A percentile compares a stretch with the other conserved stretches of the same genome.
Conservation (phyloP, 352 stramenopile species). For the Phytopythium boreale region DNA sequence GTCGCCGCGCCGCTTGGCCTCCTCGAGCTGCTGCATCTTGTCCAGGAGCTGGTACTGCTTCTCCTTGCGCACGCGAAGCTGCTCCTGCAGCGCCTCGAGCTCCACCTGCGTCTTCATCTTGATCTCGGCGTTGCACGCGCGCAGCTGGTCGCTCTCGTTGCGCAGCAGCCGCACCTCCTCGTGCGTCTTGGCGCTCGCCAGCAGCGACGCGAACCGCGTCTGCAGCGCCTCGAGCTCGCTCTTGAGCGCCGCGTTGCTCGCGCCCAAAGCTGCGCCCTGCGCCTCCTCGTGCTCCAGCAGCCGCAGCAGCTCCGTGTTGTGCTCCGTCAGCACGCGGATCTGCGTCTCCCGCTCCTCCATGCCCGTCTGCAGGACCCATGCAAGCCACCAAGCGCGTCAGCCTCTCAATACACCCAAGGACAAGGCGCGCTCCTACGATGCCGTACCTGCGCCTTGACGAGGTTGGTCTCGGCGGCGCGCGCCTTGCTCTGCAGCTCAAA, state of each 20-base stretch:
- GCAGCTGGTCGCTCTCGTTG: conserved; percentile 90
- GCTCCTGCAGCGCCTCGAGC: conserved; percentile 94
- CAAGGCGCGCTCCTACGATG: too few relatives aligned
- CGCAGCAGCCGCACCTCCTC: conserved; percentile 93
- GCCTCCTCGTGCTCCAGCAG: conserved; percentile 94
- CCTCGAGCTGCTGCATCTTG: conserved; percentile 95
- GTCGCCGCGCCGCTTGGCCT: conserved; percentile 90
- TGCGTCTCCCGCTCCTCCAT: conserved; percentile 91
- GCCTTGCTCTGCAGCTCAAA: conserved; percentile 92
- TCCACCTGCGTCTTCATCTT: conserved; percentile 96
- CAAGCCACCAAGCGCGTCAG: too few relatives aligned
- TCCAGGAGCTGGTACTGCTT: conserved; percentile 97
- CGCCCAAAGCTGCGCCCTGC: conserved; percentile 64
- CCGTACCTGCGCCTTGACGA: conserved; percentile 52
- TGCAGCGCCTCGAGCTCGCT: conserved; percentile 84
- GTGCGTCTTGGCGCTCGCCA: conserved; percentile 91
- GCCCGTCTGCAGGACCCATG: conserved; percentile 27
- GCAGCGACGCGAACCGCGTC: conserved; percentile 86
- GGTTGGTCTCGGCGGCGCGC: conserved; percentile 80
- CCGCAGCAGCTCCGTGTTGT: conserved; percentile 94
- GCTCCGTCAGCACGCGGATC: conserved; percentile 92
- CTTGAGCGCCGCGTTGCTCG: conserved; percentile 52
- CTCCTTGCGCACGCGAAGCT: conserved; percentile 94
- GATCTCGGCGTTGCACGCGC: conserved; percentile 90
- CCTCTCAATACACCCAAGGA: too few relatives aligned